phyloP scores from a whole-genome alignment of 345 rosid species.

The Aethionema arabicum region DNA sequence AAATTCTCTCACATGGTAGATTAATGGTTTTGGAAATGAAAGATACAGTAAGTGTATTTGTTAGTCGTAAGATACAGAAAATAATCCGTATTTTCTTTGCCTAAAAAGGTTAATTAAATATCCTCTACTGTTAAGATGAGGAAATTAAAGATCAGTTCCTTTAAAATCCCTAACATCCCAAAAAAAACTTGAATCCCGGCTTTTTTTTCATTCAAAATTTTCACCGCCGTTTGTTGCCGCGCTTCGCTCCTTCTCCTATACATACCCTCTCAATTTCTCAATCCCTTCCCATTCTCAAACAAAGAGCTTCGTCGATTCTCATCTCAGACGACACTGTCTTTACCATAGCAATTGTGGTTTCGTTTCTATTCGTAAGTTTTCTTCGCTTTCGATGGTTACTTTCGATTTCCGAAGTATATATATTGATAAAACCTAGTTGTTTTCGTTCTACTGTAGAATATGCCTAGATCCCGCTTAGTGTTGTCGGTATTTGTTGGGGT shows the following conservation, averaged over 20 bases:
- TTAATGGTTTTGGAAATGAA: too few species aligned
- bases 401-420: neutral
- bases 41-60: too few species aligned
- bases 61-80: too few species aligned
- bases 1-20: too few species aligned
- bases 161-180: too few species aligned
- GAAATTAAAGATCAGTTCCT: too few species aligned
- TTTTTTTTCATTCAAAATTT: neutral
- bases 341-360: neutral
- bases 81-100: too few species aligned
- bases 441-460: neutral
- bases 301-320: neutral
- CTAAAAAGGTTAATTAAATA: too few species aligned
- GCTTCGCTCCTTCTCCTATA: neutral
- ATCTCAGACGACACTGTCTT: neutral
- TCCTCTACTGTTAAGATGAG: too few species aligned
- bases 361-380: constrained; percentile 2
- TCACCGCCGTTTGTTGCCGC: constrained; percentile 24
- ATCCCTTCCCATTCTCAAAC: neutral
- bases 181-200: too few species aligned
- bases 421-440: neutral
- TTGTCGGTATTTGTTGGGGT: neutral
- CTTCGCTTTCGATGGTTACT: neutral
- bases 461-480: neutral
- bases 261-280: neutral